A percentile compares a stretch with the other conserved stretches of the same genome.
phyloP scores from a whole-genome alignment of 164 flowering plant species.

The Annona cherimola region DNA sequence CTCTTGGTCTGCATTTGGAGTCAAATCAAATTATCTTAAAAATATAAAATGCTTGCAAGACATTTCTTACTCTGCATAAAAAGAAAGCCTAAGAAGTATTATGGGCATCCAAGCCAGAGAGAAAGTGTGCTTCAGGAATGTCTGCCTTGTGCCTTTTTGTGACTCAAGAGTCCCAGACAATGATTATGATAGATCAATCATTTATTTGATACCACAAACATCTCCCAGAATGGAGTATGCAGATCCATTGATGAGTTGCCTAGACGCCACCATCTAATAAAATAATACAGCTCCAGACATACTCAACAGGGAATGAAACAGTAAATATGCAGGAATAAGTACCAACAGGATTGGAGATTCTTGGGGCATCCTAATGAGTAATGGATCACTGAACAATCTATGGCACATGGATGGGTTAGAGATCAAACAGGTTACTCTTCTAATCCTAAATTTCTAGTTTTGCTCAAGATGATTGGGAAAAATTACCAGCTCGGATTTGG shows the following conservation, averaged over 20 bases:
- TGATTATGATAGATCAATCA: background rate
- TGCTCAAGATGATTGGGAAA: background rate
- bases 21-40: background rate
- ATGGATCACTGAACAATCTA: background rate
- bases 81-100: no score
- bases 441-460: background rate
- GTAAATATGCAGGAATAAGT: background rate
- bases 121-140: no score
- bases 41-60: no score
- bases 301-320: background rate
- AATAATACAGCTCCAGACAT: background rate
- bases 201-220: background rate
- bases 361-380: background rate
- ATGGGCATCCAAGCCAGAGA: background rate
- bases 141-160: background rate
- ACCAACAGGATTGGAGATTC: background rate
- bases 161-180: background rate
- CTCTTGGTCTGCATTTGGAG: slow-evolving; percentile 65
- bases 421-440: background rate
- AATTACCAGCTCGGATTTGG: slow-evolving; percentile 65
- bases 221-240: background rate
- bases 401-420: background rate
- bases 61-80: no score
- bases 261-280: background rate
- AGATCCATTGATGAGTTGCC: background rate